phyloP scores from a whole-genome alignment of 768 basidiomycete species.

The Boletus barrowsii region DNA sequence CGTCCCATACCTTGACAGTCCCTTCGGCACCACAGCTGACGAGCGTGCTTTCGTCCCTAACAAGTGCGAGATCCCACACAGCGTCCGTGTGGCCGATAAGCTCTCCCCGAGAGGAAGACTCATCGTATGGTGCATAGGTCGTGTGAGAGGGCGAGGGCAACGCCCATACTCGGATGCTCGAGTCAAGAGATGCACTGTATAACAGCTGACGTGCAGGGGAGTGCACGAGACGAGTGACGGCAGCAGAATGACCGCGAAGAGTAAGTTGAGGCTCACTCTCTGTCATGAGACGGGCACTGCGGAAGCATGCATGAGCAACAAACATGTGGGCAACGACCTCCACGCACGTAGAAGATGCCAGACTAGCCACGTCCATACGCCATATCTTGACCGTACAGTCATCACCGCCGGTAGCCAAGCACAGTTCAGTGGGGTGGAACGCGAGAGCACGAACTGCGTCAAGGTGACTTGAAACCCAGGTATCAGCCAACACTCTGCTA shows the following conservation, averaged over 20 bases:
- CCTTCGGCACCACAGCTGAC: conserved; percentile 93
- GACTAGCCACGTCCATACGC: conserved; percentile 76
- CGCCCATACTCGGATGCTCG: conserved; percentile 89
- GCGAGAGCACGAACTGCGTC: conserved; percentile 89
- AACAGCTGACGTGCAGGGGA: conserved; percentile 72
- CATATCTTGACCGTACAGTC: conserved; percentile 96
- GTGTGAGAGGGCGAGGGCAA: conserved; percentile 74
- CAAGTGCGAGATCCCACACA: conserved; percentile 91
- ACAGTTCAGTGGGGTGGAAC: conserved; percentile 83
- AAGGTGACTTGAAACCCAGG: conserved; percentile 61
- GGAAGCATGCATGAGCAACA: conserved; percentile 7
- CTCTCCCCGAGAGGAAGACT: conserved; percentile 69
- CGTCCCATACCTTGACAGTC: conserved; percentile 90
- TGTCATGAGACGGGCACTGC: conserved; percentile 65
- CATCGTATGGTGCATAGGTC: conserved; percentile 90
- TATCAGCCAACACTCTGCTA: conserved; percentile 1
- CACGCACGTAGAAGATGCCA: conserved; percentile 77
- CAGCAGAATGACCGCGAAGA: conserved; percentile 87
- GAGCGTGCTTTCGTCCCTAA: conserved; percentile 77
- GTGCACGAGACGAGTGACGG: conserved; percentile 83
- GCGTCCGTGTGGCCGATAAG: conserved; percentile 94
- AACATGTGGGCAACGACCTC: conserved; percentile 1
- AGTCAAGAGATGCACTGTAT: conserved; percentile 92
- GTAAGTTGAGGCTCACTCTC: conserved; percentile 94
- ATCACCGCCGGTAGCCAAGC: conserved; percentile 90